A percentile compares a stretch with the other conserved stretches of the same genome.
Conservation (phyloP, 1,284 basidiomycete genomes). For the Ganoderma lucidum region DNA sequence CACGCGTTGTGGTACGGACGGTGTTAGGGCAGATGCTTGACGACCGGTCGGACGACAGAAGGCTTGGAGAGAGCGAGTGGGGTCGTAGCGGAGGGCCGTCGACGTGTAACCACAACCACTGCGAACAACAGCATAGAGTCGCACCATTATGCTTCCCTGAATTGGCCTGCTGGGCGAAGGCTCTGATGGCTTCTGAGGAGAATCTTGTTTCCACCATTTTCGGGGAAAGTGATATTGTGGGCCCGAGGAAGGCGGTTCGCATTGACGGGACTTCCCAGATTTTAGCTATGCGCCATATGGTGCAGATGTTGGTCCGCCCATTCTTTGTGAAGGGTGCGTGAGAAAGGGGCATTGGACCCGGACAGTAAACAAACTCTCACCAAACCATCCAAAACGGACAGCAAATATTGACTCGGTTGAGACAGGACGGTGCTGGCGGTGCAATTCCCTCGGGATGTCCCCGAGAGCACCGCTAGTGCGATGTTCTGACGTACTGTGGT, state of each 20-base stretch:
- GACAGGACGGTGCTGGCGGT: not conserved
- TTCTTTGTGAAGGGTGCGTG: not conserved
- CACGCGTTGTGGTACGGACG: not conserved
- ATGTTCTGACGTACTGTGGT: not conserved
- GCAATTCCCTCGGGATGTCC: not conserved
- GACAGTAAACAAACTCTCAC: not conserved
- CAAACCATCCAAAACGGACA: not conserved
- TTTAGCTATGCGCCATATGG: constrained; percentile 4
- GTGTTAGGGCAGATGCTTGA: not conserved
- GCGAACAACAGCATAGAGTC: not conserved
- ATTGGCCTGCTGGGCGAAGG: not conserved
- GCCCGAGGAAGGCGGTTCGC: not conserved
- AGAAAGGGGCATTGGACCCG: not conserved
- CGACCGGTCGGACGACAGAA: not conserved
- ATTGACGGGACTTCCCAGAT: not conserved
- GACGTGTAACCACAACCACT: not conserved
- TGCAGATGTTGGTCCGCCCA: constrained; percentile 1
- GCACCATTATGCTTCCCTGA: constrained; percentile 2
- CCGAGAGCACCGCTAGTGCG: not conserved
- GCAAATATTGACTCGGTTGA: not conserved
- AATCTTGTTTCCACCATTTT: not conserved
- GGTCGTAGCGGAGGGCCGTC: not conserved
- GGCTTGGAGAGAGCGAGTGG: not conserved
- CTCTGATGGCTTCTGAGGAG: not conserved
- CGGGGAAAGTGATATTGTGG: not conserved